Evolutionary conservation across 495 filamentous ascomycete species (phyloP).

Genomic region (Physcia stellaris): DNA sequence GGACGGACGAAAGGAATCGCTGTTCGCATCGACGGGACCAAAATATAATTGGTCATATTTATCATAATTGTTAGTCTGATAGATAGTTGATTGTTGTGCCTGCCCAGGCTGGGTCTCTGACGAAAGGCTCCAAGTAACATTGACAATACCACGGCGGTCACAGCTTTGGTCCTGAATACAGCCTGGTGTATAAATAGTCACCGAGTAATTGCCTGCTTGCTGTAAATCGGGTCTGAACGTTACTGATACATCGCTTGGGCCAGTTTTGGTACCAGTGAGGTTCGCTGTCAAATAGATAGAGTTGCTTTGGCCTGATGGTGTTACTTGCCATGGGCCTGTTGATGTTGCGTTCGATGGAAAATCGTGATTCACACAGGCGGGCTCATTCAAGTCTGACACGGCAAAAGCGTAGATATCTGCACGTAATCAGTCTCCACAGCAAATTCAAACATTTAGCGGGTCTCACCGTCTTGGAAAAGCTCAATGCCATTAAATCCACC

Average conservation of each 20-base stretch:
- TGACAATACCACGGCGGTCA: constrained; percentile 56
- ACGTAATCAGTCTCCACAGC: constrained; percentile 12
- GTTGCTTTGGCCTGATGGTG: constrained; percentile 44
- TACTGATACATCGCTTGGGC: constrained; percentile 43
- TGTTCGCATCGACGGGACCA: constrained; percentile 66
- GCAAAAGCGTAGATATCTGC: constrained; percentile 75
- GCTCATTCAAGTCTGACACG: constrained; percentile 77
- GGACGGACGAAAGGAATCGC: constrained; percentile 59
- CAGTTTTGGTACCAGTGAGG: constrained; percentile 37
- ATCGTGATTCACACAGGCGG: constrained; percentile 54
- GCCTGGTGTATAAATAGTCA: constrained; percentile 83
- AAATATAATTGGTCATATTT: constrained; percentile 88
- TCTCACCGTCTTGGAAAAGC: constrained; percentile 62
- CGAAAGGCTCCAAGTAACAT: constrained; percentile 59
- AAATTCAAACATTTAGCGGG: not conserved
- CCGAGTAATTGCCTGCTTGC: constrained; percentile 77
- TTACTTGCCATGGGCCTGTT: constrained; percentile 61
- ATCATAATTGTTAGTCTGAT: constrained; percentile 84
- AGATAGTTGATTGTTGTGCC: constrained; percentile 39
- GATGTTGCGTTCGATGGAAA: constrained; percentile 49
- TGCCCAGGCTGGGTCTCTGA: constrained; percentile 25
- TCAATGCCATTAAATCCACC: constrained; percentile 82
- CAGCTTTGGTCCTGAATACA: constrained; percentile 73
- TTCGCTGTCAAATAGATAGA: constrained; percentile 65
- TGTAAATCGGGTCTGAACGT: constrained; percentile 73